Evolutionary conservation across 257 asterid species (phyloP), one percentile per base, ranked within the genome.

Genomic region (Rhazya stricta): DNA sequence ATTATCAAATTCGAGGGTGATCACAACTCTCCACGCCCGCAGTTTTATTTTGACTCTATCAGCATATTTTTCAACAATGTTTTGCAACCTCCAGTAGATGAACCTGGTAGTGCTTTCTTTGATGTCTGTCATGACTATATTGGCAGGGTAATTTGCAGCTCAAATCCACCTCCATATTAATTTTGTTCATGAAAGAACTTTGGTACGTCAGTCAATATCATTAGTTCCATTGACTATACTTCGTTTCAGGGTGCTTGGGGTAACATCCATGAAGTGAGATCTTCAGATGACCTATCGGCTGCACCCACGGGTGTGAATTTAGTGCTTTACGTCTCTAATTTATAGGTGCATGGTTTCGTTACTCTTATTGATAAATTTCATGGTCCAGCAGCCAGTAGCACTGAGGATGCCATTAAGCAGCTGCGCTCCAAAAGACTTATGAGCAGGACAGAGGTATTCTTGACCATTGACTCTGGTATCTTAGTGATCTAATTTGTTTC

Each of bases 1-100:
- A 90, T 93, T 62, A 93, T 93, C 78, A 93, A 88, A 84, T 93
- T 93, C 54, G 98, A 93, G 81, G 98, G 98, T 39, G 97, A 93
- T 79, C 98, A 93, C 89, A 93, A 93, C 83, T 93, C 97, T 79
- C 91, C 92, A 13, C 97, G 98, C 27, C 98, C 98, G 73, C 96
- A 94, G 50, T 94, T 91, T 79, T 94, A 94, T 84, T 94, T 94
- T n/a, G 98, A 94, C 83, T 94, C 98, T 10, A 88, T 94, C 67
- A 87, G 97, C 79, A 94, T 94, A 65, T 94, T 94, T 71, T 91
- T 94, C 91, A 94, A 91, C 84, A 94, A 91, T 65, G 94, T 94
- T 61, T 74, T 94, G 83, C 98, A 86, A 81, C 98, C 98, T 72
- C 98, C 98, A 8, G 81, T 83, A 73, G 90, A 85, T 50, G 92